Base-by-base conservation (phyloP, 495 filamentous ascomycete species). In the Pyrenopolyporus hunteri region DNA sequence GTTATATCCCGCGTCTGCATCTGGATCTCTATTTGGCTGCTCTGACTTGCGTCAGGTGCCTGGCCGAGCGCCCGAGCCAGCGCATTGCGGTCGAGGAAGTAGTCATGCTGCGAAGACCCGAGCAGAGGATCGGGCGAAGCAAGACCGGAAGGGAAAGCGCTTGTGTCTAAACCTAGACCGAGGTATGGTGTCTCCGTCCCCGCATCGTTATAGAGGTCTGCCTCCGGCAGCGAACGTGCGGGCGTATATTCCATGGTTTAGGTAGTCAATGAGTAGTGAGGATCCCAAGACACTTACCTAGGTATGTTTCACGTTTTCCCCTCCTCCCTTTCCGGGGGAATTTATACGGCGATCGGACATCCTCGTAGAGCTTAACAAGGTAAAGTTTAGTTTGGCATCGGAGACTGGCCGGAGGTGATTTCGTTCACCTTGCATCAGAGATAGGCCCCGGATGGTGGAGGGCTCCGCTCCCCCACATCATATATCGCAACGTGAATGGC, bases 371-470 rank as follows among this genome's bases (percentile, higher is more conserved):
- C 31, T 31, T 4, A n/a, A n/a, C n/a, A n/a, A n/a, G 28, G 29
- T 52, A 53, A 31, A 25, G 31, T 52, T 57, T 42, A 47, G 32
- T 33, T 29, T 59, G 32, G 36, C 32, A 61, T 61, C 63, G 63
- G 63, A 66, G 63, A 25, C 46, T 28, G 54, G 57, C 63, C 63
- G 63, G 63, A 66, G 51, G 39, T 33, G 39, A 14, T 35, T 45
- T 60, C 45, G 22, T 52, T 22, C 55, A 47, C 47, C 42, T 47
- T 62, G 59, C 59, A 56, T 62, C 22, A 35, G 28, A 51, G 44
- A 43, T 62, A 37, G 5, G 42, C 19, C 10, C 9, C n/a, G 1
- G 10, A 55, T 52, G 35, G 35, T 59, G 55, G 55, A 40, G 22
- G 50, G 61, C 45, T 59, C 55, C 55, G 49, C 55, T 59, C 33